These are phyloP conservation scores for Collybia sordida DNA, from an alignment of 768 basidiomycete genomes.

Conservation along the genomic window DNA sequence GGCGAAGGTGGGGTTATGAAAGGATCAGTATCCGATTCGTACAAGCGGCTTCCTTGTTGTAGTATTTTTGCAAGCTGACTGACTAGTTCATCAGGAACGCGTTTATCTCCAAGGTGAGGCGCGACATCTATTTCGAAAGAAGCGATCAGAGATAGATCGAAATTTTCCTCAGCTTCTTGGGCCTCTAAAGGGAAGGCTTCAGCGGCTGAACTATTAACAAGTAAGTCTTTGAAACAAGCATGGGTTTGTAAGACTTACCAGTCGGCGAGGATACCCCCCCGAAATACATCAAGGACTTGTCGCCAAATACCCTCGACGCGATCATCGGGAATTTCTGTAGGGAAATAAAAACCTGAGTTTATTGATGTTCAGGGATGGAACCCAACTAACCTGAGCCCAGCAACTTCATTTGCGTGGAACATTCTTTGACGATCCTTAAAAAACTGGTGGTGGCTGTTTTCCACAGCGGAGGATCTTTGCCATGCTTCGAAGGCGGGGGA, in stretches of 20 bases:
- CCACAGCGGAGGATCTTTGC: constrained; percentile 88
- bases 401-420: constrained; percentile 47
- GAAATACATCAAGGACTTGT: constrained; percentile 78
- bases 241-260: constrained; percentile 50
- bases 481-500: constrained; percentile 84
- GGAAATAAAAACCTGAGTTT: neutral
- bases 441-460: constrained; percentile 89
- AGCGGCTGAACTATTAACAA: constrained; percentile 46
- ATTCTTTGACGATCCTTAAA: constrained; percentile 71
- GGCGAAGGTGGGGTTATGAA: neutral
- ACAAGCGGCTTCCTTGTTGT: constrained; percentile 69
- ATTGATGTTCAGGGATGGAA: neutral
- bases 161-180: constrained; percentile 80
- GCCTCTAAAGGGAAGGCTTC: constrained; percentile 59
- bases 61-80: constrained; percentile 68
- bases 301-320: constrained; percentile 84
- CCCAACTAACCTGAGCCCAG: constrained; percentile 46
- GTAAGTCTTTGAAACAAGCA: neutral
- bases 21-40: constrained; percentile 30
- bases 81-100: constrained; percentile 73
- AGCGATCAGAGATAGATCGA: constrained; percentile 78
- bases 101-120: constrained; percentile 66
- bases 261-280: constrained; percentile 80
- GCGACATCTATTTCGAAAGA: constrained; percentile 80
- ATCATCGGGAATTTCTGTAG: constrained; percentile 55